phyloP scores from a whole-genome alignment of 2,329 filamentous ascomycete genomes.

The Colletotrichum trifolii region DNA sequence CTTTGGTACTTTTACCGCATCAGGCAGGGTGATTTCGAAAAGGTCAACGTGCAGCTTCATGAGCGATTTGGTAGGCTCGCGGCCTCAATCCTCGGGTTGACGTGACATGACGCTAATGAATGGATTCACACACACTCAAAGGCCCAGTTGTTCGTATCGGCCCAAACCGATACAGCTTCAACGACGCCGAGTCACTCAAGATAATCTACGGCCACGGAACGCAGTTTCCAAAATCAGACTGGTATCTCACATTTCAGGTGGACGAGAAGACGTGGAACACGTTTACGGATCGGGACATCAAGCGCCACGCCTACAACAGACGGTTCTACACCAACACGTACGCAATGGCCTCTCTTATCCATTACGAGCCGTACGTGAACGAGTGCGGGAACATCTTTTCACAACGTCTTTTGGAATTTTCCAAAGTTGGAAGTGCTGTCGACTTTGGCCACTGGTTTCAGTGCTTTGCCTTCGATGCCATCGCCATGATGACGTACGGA shows the following conservation, averaged over 20 bases:
- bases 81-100: too few species aligned
- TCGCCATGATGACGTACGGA: slow-evolving; percentile 59
- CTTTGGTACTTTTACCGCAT: too few species aligned
- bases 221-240: slow-evolving; percentile 49
- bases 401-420: slow-evolving; percentile 50
- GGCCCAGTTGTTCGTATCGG: slow-evolving; percentile 58
- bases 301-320: slow-evolving; percentile 49
- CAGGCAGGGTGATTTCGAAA: too few species aligned
- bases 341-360: slow-evolving; percentile 58
- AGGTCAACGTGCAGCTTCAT: too few species aligned
- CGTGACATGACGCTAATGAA: too few species aligned
- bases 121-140: slow-evolving; percentile 10
- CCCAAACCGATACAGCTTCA: slow-evolving; percentile 59
- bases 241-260: slow-evolving; percentile 41
- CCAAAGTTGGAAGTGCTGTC: slow-evolving; percentile 42
- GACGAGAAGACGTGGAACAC: slow-evolving; percentile 41
- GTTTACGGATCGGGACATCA: slow-evolving; percentile 48
- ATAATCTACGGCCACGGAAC: slow-evolving; percentile 46
- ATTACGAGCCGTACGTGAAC: slow-evolving; percentile 62
- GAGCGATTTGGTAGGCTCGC: too few species aligned
- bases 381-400: slow-evolving; percentile 55
- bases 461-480: slow-evolving; percentile 62
- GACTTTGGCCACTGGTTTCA: slow-evolving; percentile 57
- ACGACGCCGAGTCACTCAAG: slow-evolving; percentile 52
- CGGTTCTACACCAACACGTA: slow-evolving; percentile 57